Conservation (phyloP, 2,329 filamentous ascomycete species). For the Fusarium sp. region DNA sequence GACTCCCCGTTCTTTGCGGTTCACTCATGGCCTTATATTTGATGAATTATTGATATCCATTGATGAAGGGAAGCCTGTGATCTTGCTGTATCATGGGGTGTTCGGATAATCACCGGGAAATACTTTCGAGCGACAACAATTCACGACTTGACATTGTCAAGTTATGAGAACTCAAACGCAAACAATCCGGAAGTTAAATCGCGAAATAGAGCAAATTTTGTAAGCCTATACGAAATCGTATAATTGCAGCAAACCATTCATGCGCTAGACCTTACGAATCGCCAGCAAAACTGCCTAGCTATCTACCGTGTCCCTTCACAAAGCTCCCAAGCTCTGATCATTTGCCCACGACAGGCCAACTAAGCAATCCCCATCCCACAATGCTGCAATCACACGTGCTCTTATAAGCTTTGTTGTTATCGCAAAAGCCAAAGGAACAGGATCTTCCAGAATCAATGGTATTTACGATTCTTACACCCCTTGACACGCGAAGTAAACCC, state of each 20-base stretch:
- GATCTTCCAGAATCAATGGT: background rate
- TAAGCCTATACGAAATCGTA: background rate
- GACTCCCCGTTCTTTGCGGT: conserved; percentile 41
- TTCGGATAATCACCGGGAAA: conserved; percentile 42
- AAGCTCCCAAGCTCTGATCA: background rate
- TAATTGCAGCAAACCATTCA: background rate
- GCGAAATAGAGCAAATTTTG: background rate
- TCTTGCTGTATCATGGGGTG: conserved; percentile 11
- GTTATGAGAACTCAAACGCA: background rate
- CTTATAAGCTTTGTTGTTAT: background rate
- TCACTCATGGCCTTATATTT: conserved; percentile 43
- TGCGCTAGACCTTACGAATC: background rate
- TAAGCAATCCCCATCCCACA: background rate
- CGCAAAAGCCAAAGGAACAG: rapidly evolving
- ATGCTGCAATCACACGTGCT: background rate
- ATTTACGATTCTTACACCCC: conserved; percentile 14
- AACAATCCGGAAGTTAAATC: background rate
- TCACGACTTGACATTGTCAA: background rate
- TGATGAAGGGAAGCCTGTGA: conserved; percentile 10
- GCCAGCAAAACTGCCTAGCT: background rate
- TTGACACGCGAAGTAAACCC: conserved; percentile 10
- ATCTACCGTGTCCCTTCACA: background rate
- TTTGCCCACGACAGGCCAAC: background rate
- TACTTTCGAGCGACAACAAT: background rate
- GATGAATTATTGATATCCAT: conserved; percentile 4